Percentiles rank a stretch among this genome's conserved stretches.
Evolutionary conservation across 768 basidiomycete genomes (phyloP).

Genomic region (Lentinus brumalis): DNA sequence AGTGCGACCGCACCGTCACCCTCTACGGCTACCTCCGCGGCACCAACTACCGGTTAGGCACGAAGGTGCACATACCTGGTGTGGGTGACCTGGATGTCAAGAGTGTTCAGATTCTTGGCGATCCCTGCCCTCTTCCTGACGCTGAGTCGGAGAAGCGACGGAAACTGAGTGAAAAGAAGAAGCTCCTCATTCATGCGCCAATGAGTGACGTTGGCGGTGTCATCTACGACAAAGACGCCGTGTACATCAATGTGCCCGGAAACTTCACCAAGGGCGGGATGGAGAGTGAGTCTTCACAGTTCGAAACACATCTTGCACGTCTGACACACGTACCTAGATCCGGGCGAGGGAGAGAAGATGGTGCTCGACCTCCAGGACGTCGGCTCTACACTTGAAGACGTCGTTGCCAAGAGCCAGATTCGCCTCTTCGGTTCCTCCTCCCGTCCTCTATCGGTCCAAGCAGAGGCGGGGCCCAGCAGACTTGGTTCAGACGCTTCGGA

Average conservation of each 20-base stretch:
- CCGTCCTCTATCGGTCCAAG: conserved; percentile 54
- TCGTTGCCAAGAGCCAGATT: conserved; percentile 79
- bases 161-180: conserved; percentile 94
- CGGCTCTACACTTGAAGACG: conserved; percentile 77
- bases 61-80: conserved; percentile 90
- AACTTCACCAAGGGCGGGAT: conserved; percentile 82
- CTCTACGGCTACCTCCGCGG: conserved; percentile 95
- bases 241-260: conserved; percentile 97
- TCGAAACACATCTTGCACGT: neutral
- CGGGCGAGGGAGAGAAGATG: conserved; percentile 97
- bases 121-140: conserved; percentile 94
- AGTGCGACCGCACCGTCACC: conserved; percentile 91
- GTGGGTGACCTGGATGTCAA: conserved; percentile 86
- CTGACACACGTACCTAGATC: conserved; percentile 26
- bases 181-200: conserved; percentile 89
- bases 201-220: conserved; percentile 99
- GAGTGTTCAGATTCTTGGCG: conserved; percentile 74
- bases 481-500: conserved; percentile 10
- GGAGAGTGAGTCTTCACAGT: conserved; percentile 48
- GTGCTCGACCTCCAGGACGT: conserved; percentile 96
- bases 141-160: conserved; percentile 87
- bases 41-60: conserved; percentile 74
- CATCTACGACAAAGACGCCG: conserved; percentile 96
- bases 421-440: conserved; percentile 83
- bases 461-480: conserved; percentile 29